Percentiles rank a stretch among this genome's conserved stretches.
Conservation (phyloP, 2,329 filamentous ascomycete species). For the Alternaria sp. region DNA sequence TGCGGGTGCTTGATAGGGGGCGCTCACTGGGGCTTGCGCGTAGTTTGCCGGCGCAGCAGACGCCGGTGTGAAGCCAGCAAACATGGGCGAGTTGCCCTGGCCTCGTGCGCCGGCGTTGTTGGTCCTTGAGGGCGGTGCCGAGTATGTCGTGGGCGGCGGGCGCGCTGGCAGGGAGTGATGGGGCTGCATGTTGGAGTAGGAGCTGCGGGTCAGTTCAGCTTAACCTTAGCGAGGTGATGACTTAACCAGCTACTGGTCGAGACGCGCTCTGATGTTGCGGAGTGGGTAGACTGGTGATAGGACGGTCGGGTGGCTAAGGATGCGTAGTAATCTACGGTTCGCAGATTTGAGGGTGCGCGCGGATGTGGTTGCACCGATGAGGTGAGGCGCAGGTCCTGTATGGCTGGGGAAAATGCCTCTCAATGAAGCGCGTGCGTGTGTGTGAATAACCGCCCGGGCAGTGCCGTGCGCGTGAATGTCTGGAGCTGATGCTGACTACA, state of each 20-base stretch:
- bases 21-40: slow-evolving; percentile 51
- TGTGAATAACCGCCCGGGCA: slow-evolving; percentile 19
- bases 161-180: slow-evolving; percentile 75
- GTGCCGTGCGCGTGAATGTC: slow-evolving; percentile 9
- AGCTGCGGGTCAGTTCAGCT: slow-evolving; percentile 21
- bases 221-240: slow-evolving; percentile 25
- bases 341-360: slow-evolving; percentile 1
- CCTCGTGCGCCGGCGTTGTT: slow-evolving; percentile 32
- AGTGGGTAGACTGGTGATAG: slow-evolving; percentile 8
- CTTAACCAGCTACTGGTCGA: slow-evolving; percentile 28
- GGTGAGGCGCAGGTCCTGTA: slow-evolving; percentile 9
- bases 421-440: neutral
- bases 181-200: slow-evolving; percentile 39
- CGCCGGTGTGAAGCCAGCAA: slow-evolving; percentile 64
- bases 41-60: slow-evolving; percentile 42
- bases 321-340: neutral
- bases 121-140: slow-evolving; percentile 66
- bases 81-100: slow-evolving; percentile 46
- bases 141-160: slow-evolving; percentile 67
- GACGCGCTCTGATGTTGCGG: slow-evolving; percentile 9
- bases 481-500: slow-evolving; percentile 13
- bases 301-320: slow-evolving; percentile 1
- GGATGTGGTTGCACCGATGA: neutral
- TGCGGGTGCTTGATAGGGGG: slow-evolving; percentile 46
- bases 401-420: slow-evolving; percentile 15